A percentile compares a stretch with the other conserved stretches of the same genome.
phyloP scores from a whole-genome alignment of 768 basidiomycete species.

The Lactifluus rugatus region DNA sequence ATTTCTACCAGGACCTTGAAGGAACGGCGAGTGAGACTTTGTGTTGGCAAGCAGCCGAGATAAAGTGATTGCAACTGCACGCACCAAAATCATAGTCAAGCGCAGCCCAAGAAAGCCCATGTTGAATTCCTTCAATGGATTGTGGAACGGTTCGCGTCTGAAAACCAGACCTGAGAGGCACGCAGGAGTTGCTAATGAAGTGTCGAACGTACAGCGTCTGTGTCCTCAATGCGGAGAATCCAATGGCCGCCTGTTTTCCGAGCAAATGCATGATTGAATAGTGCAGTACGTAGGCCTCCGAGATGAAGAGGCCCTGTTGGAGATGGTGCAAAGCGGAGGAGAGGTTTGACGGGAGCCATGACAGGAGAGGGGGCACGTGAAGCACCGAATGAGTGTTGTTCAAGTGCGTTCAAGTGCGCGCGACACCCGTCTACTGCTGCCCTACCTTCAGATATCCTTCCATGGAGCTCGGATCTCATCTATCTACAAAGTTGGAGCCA shows the following conservation, averaged over 20 bases:
- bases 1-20: conserved; percentile 62
- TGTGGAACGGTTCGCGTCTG: conserved; percentile 77
- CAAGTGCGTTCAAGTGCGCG: too few relatives aligned
- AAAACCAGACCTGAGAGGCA: background rate
- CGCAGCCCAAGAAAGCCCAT: conserved; percentile 82
- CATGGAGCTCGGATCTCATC: conserved; percentile 59
- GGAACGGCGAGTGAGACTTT: background rate
- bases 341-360: conserved; percentile 21
- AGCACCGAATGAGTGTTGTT: too few relatives aligned
- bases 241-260: conserved; percentile 76
- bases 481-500: conserved; percentile 69
- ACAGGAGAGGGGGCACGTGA: background rate
- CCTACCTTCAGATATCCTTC: background rate
- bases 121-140: conserved; percentile 71
- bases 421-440: too few relatives aligned
- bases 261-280: conserved; percentile 87
- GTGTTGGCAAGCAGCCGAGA: background rate
- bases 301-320: conserved; percentile 93
- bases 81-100: conserved; percentile 85
- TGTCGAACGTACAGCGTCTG: conserved; percentile 65
- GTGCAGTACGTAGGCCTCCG: conserved; percentile 86
- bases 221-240: conserved; percentile 92
- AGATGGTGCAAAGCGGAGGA: conserved; percentile 92
- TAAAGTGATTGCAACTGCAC: conserved; percentile 16
- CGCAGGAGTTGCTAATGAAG: background rate